Evolutionary conservation across 495 filamentous ascomycete genomes (phyloP).

Genomic region (Podospora pseudopauciseta): DNA sequence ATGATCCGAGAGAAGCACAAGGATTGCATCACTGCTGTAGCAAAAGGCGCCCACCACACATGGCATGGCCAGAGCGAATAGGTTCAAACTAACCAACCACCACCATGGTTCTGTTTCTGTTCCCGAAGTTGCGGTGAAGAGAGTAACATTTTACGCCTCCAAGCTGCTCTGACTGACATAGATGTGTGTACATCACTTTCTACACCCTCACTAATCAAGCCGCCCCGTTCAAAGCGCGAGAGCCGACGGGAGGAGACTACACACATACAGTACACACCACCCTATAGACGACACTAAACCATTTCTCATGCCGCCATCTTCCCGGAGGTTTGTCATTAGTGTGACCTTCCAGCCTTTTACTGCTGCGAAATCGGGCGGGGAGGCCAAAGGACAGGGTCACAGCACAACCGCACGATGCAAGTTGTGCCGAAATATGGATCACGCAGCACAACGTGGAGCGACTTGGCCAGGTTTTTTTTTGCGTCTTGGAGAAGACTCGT

Average conservation of each 20-base stretch:
- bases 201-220: background rate
- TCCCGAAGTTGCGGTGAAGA: constrained; percentile 26
- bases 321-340: background rate
- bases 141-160: constrained; percentile 4
- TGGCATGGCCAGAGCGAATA: constrained; percentile 14
- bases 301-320: background rate
- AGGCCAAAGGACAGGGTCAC: background rate
- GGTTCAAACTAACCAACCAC: background rate
- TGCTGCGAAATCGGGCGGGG: background rate
- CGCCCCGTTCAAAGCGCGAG: background rate
- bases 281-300: background rate
- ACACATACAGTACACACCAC: background rate
- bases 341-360: background rate
- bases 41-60: constrained; percentile 13
- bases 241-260: background rate
- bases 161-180: background rate
- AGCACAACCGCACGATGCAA: background rate
- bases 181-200: background rate
- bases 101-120: constrained; percentile 4
- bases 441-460: background rate
- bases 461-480: background rate
- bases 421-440: background rate
- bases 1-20: constrained; percentile 14
- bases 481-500: background rate
- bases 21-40: constrained; percentile 23